Evolutionary conservation across 768 basidiomycete species (phyloP), one percentile per base, ranked within the genome.

Genomic region (Russula virescens): DNA sequence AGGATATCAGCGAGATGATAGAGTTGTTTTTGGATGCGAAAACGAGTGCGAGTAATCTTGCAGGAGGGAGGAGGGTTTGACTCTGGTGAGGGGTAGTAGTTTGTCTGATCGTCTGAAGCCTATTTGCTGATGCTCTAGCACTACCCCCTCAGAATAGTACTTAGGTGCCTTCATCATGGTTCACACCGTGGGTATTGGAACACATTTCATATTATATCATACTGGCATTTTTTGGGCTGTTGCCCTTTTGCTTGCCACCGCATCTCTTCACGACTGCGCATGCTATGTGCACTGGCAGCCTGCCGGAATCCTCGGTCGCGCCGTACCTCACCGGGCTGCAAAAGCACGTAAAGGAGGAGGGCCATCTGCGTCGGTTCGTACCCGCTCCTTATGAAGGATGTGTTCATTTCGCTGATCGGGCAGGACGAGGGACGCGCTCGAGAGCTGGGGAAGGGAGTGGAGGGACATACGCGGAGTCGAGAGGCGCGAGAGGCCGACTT

Each of bases 321-420:
- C 94, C 95, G 0, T 97, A 87, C 74, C 79, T 98, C 25, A 89
- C 91, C 1, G 76, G 80, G 11, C 79, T 98, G 1, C 88, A 91
- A 70, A 79, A 81, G 43, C 85, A 89, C 53, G 82, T 93, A 3
- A 83, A 80, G 69, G 75, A 80, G 3, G 88, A 91, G 52, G 88
- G 86, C n/a, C 13, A 84, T 98, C 52, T 86, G 90, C 71, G 81
- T 95, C 21, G 89, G 94, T 45, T 89, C 87, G 35, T 92, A 90
- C 73, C 85, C 87, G 31, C 78, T 83, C 31, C 72, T 86, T 23
- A 69, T 74, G 59, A 74, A 72, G 47, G 87, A 86, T 16, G 88
- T 88, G 10, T 86, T 85, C 59, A 84, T 88, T 28, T 81, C 81
- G 45, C 74, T 85, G 63, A 85, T 84, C 63, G 84, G 82, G 6